Conservation (phyloP, 2,329 filamentous ascomycete species). For the Neofusicoccum parvum region DNA sequence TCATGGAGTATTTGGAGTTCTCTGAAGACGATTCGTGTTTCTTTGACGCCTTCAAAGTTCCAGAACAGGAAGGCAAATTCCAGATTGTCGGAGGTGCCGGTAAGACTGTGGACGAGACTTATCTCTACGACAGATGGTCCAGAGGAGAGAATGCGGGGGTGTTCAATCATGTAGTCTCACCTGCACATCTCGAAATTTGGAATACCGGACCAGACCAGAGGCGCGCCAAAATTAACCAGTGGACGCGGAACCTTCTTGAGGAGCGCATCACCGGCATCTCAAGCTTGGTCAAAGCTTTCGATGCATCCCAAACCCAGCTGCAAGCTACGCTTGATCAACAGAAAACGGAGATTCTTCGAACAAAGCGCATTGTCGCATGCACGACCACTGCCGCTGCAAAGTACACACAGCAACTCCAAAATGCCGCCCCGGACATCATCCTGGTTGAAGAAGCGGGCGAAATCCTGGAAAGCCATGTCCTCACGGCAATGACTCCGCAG, state of each 20-base stretch:
- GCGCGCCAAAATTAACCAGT: conserved; percentile 30
- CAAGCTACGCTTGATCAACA: conserved; percentile 32
- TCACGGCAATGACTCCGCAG: conserved; percentile 59
- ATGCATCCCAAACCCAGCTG: conserved; percentile 38
- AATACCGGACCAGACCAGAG: conserved; percentile 46
- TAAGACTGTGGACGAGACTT: conserved; percentile 46
- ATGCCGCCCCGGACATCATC: conserved; percentile 60
- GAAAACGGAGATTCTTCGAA: conserved; percentile 43
- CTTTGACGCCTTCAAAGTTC: conserved; percentile 60
- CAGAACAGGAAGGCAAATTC: conserved; percentile 51
- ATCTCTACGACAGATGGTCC: conserved; percentile 60
- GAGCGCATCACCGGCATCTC: conserved; percentile 54
- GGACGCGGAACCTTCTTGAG: conserved; percentile 39
- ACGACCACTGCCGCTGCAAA: conserved; percentile 73
- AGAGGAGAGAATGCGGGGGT: conserved; percentile 49
- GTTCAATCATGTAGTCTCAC: conserved; percentile 37
- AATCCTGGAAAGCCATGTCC: conserved; percentile 68
- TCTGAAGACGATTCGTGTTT: conserved; percentile 53
- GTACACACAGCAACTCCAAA: conserved; percentile 57
- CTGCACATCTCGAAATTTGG: conserved; percentile 53
- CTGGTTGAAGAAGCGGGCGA: conserved; percentile 75
- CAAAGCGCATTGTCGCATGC: conserved; percentile 66
- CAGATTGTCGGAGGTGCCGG: conserved; percentile 49
- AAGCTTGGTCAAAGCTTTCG: conserved; percentile 44
- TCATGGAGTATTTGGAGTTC: conserved; percentile 58